Evolutionary conservation across 1,284 basidiomycete genomes (phyloP), one percentile per base, ranked within the genome.

Genomic region (Heimioporus punctisporus): DNA sequence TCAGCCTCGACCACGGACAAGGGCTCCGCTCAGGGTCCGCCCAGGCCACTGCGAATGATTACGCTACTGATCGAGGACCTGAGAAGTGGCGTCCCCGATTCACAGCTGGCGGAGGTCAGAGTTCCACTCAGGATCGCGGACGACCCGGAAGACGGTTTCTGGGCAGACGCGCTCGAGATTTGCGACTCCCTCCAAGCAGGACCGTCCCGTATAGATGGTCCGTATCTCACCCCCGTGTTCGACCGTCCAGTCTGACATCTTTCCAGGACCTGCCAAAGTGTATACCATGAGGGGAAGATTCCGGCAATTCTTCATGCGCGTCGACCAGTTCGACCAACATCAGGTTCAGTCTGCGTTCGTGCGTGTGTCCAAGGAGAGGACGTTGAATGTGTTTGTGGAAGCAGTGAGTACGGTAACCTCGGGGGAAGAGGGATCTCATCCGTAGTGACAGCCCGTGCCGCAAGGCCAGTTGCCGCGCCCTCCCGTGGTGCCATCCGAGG

Each of bases 131-230:
- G 68, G 58, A 62, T 65, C 10, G 72, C 75, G 10, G 76, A 81
- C 39, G 69, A 77, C 47, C 68, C 73, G n/a, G 75, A 76, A 30
- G 82, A 80, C 57, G 83, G 83, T 6, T 87, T 78, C 62, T 90
- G 88, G 86, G 86, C 82, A 12, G 82, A 88, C 64, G 85, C 87
- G 2, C 75, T 78, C 57, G 82, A 88, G 25, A 73, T 91, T 23
- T 79, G 78, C 48, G 71, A 80, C 17, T 73, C 76, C 54, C 73
- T 91, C 25, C 88, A 91, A 66, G 63, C 66, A 6, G 77, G 84
- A 15, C 84, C 88, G 9, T 82, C 84, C 8, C 74, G 88, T 53
- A 86, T 91, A 54, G 88, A 91, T 68, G 89, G 88, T 86, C 55
- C 46, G 62, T 14, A 21, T 44, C 39, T 6, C 23, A 15, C 49